A percentile compares a stretch with the other conserved stretches of the same genome.
These are phyloP conservation scores for Saccharomycopsis sp. DNA, from an alignment of 805 yeast species.

Conservation along the genomic window DNA sequence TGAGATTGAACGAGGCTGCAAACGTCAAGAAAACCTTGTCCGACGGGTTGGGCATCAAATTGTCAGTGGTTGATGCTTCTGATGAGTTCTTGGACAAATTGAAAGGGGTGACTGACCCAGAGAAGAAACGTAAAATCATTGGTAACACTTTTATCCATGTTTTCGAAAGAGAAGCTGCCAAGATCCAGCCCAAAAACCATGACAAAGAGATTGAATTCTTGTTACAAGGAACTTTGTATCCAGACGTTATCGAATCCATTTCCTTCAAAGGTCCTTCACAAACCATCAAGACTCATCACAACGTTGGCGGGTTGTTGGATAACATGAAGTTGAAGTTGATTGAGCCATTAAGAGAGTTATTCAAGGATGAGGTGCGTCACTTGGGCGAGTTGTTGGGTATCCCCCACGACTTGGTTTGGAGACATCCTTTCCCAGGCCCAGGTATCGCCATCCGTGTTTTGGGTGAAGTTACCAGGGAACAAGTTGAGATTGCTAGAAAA, in stretches of 20 bases:
- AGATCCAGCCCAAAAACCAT: slow-evolving; percentile 70
- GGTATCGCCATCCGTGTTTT: slow-evolving; percentile 97
- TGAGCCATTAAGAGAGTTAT: slow-evolving; percentile 96
- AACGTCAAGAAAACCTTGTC: slow-evolving; percentile 82
- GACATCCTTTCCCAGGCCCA: slow-evolving; percentile 99
- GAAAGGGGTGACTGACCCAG: slow-evolving; percentile 95
- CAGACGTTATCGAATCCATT: slow-evolving; percentile 96
- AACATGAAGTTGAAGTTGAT: slow-evolving; percentile 97
- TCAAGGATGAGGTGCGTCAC: slow-evolving; percentile 97
- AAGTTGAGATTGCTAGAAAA: slow-evolving; percentile 93
- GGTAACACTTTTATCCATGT: slow-evolving; percentile 97
- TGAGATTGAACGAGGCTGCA: slow-evolving; percentile 89
- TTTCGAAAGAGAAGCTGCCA: slow-evolving; percentile 91
- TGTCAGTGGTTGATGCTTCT: slow-evolving; percentile 89
- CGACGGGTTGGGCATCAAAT: slow-evolving; percentile 88
- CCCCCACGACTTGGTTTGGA: slow-evolving; percentile 96
- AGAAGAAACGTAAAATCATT: slow-evolving; percentile 96
- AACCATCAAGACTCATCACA: slow-evolving; percentile 98
- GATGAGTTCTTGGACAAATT: slow-evolving; percentile 81
- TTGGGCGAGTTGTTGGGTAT: slow-evolving; percentile 92
- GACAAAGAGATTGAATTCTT: slow-evolving; percentile 88
- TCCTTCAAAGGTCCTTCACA: slow-evolving; percentile 99
- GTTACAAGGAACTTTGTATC: slow-evolving; percentile 95
- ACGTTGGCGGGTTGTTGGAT: slow-evolving; percentile 95
- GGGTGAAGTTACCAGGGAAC: slow-evolving; percentile 91